Evolutionary conservation across 257 asterid genomes (phyloP), one percentile per base, ranked within the genome.

Genomic region (Solanum bukasovii): DNA sequence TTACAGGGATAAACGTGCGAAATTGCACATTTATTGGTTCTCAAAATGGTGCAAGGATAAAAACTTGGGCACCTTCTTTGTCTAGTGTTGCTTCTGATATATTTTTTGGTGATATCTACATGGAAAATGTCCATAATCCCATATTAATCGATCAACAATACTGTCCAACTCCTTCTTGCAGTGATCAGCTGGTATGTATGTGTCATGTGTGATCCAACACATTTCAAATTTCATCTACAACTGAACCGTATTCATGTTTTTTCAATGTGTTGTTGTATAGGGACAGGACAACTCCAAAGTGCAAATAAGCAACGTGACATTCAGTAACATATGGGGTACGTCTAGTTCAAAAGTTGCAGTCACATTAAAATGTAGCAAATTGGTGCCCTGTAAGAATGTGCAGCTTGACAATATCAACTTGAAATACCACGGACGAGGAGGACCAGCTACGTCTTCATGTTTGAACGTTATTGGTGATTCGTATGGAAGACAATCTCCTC

Each of bases 1-100:
- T 94, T n/a, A 14, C 81, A 5, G 91, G 90, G 4, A 86, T 95
- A 31, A 75, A 83, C 3, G 92, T 93, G 6, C 65, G 74, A 18
- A 92, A 93, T 88, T 87, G 93, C 90, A 91, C 92, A 2, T 93
- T 95, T 40, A 31, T 37, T 3, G 91, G 91, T 3, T 87, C 97
- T 3, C 91, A 92, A n/a, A 94, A 94, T 44, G 98, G 98, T 4
- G 92, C 91, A 37, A 89, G 98, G 90, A 93, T 95, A 87, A 95
- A 95, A 90, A 95, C 98, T 4, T 93, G 96, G 94, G 90, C 94
- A 1, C 88, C 93, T 4, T 92, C 98, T 5, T 14, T 37, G 23
- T 13, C 85, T 11, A 91, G 91, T 33, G 23, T 88, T 78, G 97
- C 93, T 40, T 85, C 94, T 0, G 87, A 90, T 88, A 84, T 95